Conservation (phyloP, 1,284 basidiomycete genomes). For the Marasmius sp. region DNA sequence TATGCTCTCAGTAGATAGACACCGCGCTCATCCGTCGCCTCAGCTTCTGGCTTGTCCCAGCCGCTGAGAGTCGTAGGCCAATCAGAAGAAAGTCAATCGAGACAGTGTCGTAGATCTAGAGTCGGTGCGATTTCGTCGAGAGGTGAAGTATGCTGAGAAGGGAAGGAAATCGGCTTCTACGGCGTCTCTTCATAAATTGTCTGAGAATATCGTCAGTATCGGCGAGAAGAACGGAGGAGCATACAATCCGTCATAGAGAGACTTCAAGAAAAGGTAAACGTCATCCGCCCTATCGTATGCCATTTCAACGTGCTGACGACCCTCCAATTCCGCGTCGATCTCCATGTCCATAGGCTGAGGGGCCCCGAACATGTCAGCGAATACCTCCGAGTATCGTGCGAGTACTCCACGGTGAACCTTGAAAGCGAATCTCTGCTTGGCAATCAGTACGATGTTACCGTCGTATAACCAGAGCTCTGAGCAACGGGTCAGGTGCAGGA, state of each 20-base stretch:
- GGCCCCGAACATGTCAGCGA: conserved; percentile 36
- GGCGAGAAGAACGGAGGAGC: conserved; percentile 11
- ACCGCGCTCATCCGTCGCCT: conserved; percentile 43
- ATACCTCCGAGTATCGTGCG: conserved; percentile 42
- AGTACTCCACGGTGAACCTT: conserved; percentile 43
- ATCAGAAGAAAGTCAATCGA: conserved; percentile 54
- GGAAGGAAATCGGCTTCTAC: conserved; percentile 50
- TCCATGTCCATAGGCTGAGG: conserved; percentile 25
- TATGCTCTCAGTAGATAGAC: conserved; percentile 49
- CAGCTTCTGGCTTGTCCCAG: conserved; percentile 67
- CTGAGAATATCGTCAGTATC: conserved; percentile 2
- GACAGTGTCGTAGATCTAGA: conserved; percentile 54
- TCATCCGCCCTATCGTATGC: conserved; percentile 28
- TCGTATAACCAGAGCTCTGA: conserved; percentile 36
- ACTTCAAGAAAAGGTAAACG: conserved; percentile 36
- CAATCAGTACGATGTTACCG: conserved; percentile 41
- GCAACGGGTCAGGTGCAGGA: neutral
- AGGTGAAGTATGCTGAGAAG: conserved; percentile 63
- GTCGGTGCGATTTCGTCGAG: conserved; percentile 65
- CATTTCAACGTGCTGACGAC: conserved; percentile 31
- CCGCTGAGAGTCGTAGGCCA: conserved; percentile 63
- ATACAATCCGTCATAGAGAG: conserved; percentile 52
- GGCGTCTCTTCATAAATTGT: conserved; percentile 25
- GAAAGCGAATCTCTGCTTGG: conserved; percentile 30
- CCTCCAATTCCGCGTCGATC: conserved; percentile 20